These are phyloP conservation scores for Pouteria campechiana DNA, from an alignment of 179 eudicot species.

Conservation along the genomic window DNA sequence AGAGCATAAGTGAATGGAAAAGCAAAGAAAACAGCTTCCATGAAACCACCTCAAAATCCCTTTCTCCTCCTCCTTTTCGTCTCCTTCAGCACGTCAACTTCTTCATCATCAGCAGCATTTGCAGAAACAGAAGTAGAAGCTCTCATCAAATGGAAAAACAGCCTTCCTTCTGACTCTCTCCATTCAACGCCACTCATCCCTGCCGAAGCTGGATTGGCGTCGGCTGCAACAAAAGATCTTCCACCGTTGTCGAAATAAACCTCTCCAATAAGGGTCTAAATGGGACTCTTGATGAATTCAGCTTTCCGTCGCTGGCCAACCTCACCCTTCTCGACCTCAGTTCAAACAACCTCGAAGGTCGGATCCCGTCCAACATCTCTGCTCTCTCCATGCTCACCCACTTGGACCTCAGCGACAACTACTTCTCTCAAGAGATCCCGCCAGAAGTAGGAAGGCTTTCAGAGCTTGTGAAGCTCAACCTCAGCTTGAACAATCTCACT, in stretches of 20 bases:
- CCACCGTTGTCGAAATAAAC: conserved; percentile 21
- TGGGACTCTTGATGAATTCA: conserved; percentile 28
- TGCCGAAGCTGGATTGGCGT: conserved; percentile 59
- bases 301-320: conserved; percentile 36
- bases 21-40: too few relatives aligned
- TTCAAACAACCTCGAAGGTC: conserved; percentile 41
- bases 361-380: conserved; percentile 37
- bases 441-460: conserved; percentile 16
- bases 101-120: too few relatives aligned
- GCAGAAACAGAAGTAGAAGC: conserved; percentile 45
- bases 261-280: conserved; percentile 15
- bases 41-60: too few relatives aligned
- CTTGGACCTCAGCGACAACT: conserved; percentile 46
- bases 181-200: conserved; percentile 33
- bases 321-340: conserved; percentile 37
- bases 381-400: conserved; percentile 22
- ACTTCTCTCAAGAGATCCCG: conserved; percentile 47
- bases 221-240: conserved; percentile 21
- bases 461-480: conserved; percentile 20
- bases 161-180: conserved; percentile 27
- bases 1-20: too few relatives aligned
- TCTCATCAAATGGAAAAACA: conserved; percentile 43
- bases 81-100: too few relatives aligned
- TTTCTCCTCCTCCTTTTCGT: too few relatives aligned
- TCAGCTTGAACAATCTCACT: conserved; percentile 40